Conservation (phyloP, 768 basidiomycete species). For the Trametes gibbosa region DNA sequence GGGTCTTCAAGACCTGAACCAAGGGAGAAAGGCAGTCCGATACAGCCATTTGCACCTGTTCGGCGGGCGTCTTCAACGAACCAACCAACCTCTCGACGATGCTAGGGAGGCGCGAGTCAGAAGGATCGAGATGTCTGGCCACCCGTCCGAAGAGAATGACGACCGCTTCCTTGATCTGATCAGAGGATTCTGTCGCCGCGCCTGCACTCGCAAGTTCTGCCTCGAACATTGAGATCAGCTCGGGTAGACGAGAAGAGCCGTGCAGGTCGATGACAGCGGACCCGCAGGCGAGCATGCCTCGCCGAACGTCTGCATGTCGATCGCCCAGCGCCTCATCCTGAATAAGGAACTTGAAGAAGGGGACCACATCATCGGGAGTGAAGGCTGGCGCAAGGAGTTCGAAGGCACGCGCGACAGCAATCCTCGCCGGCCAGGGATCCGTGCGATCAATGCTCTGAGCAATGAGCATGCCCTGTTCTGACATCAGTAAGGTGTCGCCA, state of each 20-base stretch:
- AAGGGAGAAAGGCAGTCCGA: conserved; percentile 93
- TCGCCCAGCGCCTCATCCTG: conserved; percentile 88
- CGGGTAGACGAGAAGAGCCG: conserved; percentile 67
- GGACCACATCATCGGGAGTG: conserved; percentile 53
- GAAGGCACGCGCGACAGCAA: conserved; percentile 71
- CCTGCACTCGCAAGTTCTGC: conserved; percentile 50
- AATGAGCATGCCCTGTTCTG: conserved; percentile 84
- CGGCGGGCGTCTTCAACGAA: conserved; percentile 89
- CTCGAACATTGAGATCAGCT: conserved; percentile 82
- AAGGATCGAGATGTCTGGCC: conserved; percentile 79
- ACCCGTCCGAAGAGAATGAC: conserved; percentile 93
- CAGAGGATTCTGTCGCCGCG: conserved; percentile 67
- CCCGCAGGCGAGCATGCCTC: conserved; percentile 85
- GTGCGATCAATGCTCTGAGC: conserved; percentile 78
- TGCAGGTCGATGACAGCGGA: conserved; percentile 79
- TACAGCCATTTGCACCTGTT: conserved; percentile 95
- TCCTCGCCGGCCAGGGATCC: conserved; percentile 86
- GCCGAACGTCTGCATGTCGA: conserved; percentile 73
- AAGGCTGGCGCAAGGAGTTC: conserved; percentile 66
- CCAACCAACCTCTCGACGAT: conserved; percentile 86
- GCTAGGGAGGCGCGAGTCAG: conserved; percentile 71
- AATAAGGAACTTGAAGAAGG: conserved; percentile 85
- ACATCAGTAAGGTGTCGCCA: not conserved
- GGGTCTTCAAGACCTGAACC: conserved; percentile 63
- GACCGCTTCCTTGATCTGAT: conserved; percentile 91